Evolutionary conservation across 1,139 yeast genomes (phyloP), one percentile per base, ranked within the genome.

Genomic region (Geotrichum histeridarum): DNA sequence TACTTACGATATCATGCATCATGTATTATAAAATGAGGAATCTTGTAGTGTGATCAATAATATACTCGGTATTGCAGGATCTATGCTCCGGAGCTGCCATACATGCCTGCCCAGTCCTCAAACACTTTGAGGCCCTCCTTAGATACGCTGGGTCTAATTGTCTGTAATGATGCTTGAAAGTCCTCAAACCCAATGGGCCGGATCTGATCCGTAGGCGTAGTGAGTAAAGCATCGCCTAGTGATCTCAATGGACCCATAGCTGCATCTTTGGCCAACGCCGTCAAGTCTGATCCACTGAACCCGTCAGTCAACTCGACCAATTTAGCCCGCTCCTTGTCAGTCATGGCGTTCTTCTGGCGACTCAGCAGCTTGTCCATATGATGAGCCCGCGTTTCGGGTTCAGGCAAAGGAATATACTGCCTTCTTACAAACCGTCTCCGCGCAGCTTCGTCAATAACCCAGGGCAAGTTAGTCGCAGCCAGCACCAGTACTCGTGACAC

Each of bases 401-500:
- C 99, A 0, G 99, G 99, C 54, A 93, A 74, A 2, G 99, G 99
- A 54, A 93, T 93, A 69, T 93, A 91, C 67, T 90, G 97, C 54
- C 98, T 76, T 61, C 96, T 79, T 5, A 88, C 96, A 73, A 93
- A 93, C 63, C 99, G 79, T 68, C 99, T 79, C 64, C 99, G 76
- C 0, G 99, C 99, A 2, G 99, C 99, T 68, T 94, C 99, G 70
- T 93, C 99, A 59, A 93, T 91, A 2, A 90, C 86, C 99, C 99
- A 93, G 0, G 99, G 99, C 60, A 93, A 71, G 68, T 93, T 93
- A 0, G 99, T 93, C 1, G 99, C 99, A 0, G 98, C 99, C 42
- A 93, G 74, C 3, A 93, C 96, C 35, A 93, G 76, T 2, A 93
- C 99, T 54, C 98, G 74, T 59, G 82, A 83, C 36, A 81, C 78